These are phyloP conservation scores for Pichia thaimueangensis DNA, from an alignment of 805 yeast genomes.

Conservation along the genomic window DNA sequence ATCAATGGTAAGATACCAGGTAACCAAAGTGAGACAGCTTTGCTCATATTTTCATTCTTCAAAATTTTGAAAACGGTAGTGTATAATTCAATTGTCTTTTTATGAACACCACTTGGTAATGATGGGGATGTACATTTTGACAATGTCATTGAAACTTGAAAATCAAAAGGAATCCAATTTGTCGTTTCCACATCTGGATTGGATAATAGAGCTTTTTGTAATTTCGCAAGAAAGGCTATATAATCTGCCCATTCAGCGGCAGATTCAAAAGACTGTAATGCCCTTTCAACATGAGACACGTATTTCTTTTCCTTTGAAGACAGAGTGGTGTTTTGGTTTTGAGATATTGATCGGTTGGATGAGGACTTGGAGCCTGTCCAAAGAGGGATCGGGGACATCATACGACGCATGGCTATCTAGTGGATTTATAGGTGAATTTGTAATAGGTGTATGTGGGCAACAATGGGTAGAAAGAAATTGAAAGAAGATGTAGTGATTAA, in stretches of 20 bases:
- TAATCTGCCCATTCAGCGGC: constrained; percentile 98
- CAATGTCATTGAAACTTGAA: constrained; percentile 61
- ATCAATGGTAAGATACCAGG: constrained; percentile 89
- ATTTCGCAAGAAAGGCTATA: constrained; percentile 76
- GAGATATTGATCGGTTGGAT: constrained; percentile 7
- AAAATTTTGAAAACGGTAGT: constrained; percentile 60
- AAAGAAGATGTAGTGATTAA: too few species aligned
- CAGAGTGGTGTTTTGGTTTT: constrained; percentile 20
- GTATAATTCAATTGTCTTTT: constrained; percentile 76
- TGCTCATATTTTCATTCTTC: constrained; percentile 47
- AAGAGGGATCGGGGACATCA: constrained; percentile 15
- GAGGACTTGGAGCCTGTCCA: constrained; percentile 11
- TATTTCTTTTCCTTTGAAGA: constrained; percentile 66
- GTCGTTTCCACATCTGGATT: constrained; percentile 35
- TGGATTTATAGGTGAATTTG: too few species aligned
- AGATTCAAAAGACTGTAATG: constrained; percentile 67
- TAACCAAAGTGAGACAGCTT: constrained; percentile 68
- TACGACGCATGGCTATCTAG: constrained; percentile 13
- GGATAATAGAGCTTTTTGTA: constrained; percentile 62
- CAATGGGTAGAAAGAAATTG: too few species aligned
- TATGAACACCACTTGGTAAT: constrained; percentile 94
- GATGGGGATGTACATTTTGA: constrained; percentile 74
- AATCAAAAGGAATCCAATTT: constrained; percentile 61
- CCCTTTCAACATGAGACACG: constrained; percentile 60
- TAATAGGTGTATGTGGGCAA: too few species aligned